Evolutionary conservation across 371 early-diverging fungal genomes (phyloP), one percentile per base, ranked within the genome.

Genomic region (Saksenaea oblongispora): DNA sequence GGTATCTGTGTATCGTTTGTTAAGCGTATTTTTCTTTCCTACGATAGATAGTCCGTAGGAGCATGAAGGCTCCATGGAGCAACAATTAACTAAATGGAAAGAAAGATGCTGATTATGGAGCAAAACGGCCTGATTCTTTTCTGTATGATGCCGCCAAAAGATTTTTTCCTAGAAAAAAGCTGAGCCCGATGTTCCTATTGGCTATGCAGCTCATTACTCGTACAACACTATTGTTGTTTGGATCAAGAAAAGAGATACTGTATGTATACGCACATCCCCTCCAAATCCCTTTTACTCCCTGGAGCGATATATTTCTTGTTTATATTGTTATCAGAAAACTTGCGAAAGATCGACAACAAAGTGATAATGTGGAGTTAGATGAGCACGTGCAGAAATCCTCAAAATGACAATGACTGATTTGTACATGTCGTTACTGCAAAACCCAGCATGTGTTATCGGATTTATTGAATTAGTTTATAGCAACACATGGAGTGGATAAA

Each of bases 1-100:
- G 9, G 58, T 36, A 37, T 57, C 58, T 15, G 58, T 57, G 26
- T 57, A 57, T 36, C 58, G 34, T 17, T 57, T 57, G 24, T 37
- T 22, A 9, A 8, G 34, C n/a, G 34, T 35, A 8, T 22, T 17
- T 10, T 34, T 28, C 18, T 14, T 22, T 8, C 36, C 22, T 15
- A 36, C 37, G 22, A 34, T 36, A 15, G 34, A 41, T 41, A 17
- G 8, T n/a, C 36, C n/a, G 58, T 34, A 28, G 58, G 35, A 22
- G 35, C 18, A 37, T 24, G 17, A 57, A 14, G 36, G 10, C 36
- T 57, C 58, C 58, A 57, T 57, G 18, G 15, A 22, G 37, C 22
- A 37, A 13, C n/a, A 36, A 57, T n/a, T 11, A 31, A 56, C 31
- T 7, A 18, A 54, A n/a, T 13, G 18, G 54, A 54, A 31, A 31